phyloP scores from a whole-genome alignment of 768 basidiomycete genomes.

The Infundibulicybe gibba region DNA sequence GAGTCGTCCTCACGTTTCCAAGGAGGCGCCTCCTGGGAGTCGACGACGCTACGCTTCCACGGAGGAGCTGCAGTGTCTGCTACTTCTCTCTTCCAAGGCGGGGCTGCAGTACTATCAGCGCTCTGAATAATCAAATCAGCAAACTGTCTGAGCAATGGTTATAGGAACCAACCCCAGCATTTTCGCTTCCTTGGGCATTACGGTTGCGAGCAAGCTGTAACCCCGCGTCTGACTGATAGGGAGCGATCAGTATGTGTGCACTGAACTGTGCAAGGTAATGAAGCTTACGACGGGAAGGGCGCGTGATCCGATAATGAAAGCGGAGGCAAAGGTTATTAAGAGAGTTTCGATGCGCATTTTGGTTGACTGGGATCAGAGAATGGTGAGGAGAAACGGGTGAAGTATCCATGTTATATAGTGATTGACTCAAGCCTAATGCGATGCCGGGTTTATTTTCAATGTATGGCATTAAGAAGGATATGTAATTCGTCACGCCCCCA shows the following conservation, averaged over 20 bases:
- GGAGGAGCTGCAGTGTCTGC: not conserved
- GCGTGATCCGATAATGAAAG: no score
- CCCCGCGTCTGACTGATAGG: no score
- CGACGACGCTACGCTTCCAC: no score
- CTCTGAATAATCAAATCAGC: not conserved
- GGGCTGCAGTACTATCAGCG: not conserved
- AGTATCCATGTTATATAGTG: constrained; percentile 14
- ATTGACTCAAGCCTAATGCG: constrained; percentile 12
- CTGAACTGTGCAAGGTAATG: no score
- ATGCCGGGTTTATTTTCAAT: not conserved
- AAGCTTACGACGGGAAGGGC: no score
- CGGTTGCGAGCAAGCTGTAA: no score
- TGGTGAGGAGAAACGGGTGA: constrained; percentile 4
- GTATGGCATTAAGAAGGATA: no score
- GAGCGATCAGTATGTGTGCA: no score
- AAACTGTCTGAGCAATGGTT: not conserved
- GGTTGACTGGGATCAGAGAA: constrained; percentile 2
- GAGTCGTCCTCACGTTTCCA: constrained; percentile 1
- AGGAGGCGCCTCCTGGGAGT: not conserved
- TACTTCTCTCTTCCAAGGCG: constrained; percentile 3
- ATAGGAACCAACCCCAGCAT: not conserved
- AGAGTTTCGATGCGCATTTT: constrained; percentile 10
- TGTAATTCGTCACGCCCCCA: no score
- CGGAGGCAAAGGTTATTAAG: not conserved
- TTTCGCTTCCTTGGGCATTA: not conserved